phyloP scores from a whole-genome alignment of 805 yeast species.

The Helenozyma rhizophorensis region DNA sequence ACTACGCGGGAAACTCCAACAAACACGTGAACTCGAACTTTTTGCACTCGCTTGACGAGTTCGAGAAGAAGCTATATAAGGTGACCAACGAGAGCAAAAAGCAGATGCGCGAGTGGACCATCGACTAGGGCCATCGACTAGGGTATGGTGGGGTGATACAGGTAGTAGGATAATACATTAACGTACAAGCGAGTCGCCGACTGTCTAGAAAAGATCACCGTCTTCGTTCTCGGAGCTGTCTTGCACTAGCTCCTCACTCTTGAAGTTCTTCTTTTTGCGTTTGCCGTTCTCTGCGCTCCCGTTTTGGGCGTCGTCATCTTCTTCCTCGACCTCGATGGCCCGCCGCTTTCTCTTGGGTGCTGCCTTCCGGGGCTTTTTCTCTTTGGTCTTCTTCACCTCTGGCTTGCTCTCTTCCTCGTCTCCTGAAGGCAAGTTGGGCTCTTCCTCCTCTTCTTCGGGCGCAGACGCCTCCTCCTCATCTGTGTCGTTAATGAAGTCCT shows the following conservation, averaged over 20 bases:
- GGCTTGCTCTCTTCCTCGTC: constrained; percentile 8
- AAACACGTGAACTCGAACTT: constrained; percentile 50
- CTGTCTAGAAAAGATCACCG: constrained; percentile 12
- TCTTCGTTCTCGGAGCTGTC: constrained; percentile 47
- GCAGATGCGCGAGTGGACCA: constrained; percentile 36
- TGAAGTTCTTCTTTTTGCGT: constrained; percentile 24
- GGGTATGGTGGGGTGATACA: neutral
- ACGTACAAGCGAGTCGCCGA: neutral
- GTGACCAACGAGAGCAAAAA: constrained; percentile 46
- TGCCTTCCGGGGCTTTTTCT: constrained; percentile 19
- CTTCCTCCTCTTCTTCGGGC: constrained; percentile 15
- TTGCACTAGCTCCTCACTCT: constrained; percentile 33
- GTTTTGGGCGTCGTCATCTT: constrained; percentile 8
- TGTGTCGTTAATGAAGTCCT: constrained; percentile 30
- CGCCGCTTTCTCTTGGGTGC: constrained; percentile 20
- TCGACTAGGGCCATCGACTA: constrained; percentile 3
- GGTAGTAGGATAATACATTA: constrained; percentile 1
- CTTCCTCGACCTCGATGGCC: constrained; percentile 34
- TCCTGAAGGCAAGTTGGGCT: constrained; percentile 1
- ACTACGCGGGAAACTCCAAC: constrained; percentile 54
- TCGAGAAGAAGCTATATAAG: constrained; percentile 60
- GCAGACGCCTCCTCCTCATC: constrained; percentile 28
- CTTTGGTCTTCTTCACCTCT: constrained; percentile 4
- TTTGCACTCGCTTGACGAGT: constrained; percentile 66
- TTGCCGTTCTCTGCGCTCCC: constrained; percentile 17